Conservation (phyloP, 116 monocot genomes). For the Papilionanthe hybrid region DNA sequence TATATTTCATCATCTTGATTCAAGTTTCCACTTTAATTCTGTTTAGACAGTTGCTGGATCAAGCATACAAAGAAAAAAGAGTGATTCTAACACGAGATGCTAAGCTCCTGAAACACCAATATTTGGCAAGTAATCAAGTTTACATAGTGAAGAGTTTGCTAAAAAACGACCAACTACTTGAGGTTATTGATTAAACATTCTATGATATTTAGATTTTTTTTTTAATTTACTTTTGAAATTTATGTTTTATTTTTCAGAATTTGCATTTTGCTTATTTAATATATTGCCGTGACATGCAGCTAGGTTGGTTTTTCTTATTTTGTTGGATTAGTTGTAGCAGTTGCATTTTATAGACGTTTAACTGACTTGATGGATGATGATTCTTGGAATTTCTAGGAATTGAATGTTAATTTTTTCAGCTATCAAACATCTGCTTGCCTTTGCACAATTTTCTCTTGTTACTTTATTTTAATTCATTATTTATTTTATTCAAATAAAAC, state of each 20-base stretch:
- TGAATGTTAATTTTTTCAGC: neutral
- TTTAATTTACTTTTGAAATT: neutral
- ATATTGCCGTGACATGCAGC: neutral
- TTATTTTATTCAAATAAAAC: no score
- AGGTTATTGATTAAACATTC: constrained; percentile 39
- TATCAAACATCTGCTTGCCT: neutral
- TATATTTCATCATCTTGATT: neutral
- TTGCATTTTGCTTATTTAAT: neutral
- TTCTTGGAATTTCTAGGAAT: neutral
- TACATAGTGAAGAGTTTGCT: constrained; percentile 73
- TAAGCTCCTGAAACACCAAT: constrained; percentile 82
- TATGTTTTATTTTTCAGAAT: neutral
- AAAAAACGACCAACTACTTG: constrained; percentile 92
- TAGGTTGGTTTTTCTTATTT: neutral
- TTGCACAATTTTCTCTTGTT: no score
- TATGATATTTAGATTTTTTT: neutral
- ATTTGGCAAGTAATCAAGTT: constrained; percentile 72
- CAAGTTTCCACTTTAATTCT: neutral
- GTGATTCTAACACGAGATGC: constrained; percentile 76
- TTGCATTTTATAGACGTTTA: neutral
- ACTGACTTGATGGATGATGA: neutral
- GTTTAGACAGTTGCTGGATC: constrained; percentile 70
- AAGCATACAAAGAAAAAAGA: constrained; percentile 90
- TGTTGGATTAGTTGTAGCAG: neutral
- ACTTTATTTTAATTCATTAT: no score